Evolutionary conservation across 139 green algal species (phyloP).

Genomic region (Chlamydomonas incerta): DNA sequence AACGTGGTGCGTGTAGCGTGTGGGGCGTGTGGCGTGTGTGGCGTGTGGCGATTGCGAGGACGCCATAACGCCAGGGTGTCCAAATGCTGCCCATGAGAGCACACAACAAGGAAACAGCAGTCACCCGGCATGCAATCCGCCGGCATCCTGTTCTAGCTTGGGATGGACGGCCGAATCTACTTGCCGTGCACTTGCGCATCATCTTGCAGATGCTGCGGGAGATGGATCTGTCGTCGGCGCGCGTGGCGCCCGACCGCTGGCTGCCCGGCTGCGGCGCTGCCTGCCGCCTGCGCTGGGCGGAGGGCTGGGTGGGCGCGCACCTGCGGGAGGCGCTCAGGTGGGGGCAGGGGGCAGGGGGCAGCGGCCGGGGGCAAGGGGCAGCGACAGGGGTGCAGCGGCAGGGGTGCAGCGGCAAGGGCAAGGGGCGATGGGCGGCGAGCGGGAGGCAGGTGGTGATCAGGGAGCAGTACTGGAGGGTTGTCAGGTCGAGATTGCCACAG

Average conservation of each 20-base stretch:
- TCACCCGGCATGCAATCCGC: too few species aligned
- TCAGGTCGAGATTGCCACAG: too few species aligned
- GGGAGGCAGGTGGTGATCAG: too few species aligned
- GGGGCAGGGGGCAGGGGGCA: neutral
- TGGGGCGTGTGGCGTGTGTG: neutral
- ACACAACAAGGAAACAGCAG: too few species aligned
- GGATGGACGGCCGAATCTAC: too few species aligned
- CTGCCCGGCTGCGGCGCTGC: slow-evolving; percentile 10
- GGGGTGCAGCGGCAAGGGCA: too few species aligned
- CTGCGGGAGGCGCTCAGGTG: slow-evolving; percentile 47
- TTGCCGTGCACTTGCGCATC: too few species aligned
- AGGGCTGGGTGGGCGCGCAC: slow-evolving; percentile 40
- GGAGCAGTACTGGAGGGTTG: too few species aligned
- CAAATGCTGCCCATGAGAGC: too few species aligned
- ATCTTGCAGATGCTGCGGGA: slow-evolving; percentile 37
- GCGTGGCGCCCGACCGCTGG: slow-evolving; percentile 43
- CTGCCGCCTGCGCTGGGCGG: slow-evolving; percentile 5
- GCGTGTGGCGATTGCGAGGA: neutral
- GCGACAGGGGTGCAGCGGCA: neutral
- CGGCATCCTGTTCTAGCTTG: too few species aligned
- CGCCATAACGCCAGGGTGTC: too few species aligned
- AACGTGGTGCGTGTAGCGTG: slow-evolving; percentile 22
- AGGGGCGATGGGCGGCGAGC: too few species aligned
- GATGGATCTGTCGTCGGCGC: slow-evolving; percentile 17
- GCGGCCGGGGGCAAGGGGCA: neutral